These are phyloP conservation scores for Penicillium sp. DNA, from an alignment of 2,329 filamentous ascomycete genomes.

Conservation along the genomic window DNA sequence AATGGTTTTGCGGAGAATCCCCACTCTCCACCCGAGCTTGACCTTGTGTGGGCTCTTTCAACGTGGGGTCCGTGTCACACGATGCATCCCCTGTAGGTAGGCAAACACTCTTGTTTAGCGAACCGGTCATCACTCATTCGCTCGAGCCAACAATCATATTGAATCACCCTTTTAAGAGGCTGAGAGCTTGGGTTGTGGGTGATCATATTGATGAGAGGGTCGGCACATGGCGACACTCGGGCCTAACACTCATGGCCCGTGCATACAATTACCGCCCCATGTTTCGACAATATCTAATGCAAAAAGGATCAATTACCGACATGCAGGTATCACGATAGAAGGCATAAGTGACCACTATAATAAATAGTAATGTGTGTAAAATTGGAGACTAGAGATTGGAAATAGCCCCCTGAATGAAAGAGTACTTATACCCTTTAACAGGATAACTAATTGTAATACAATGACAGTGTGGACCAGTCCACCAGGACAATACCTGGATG, in stretches of 20 bases:
- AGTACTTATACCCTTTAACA: no score
- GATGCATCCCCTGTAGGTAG: neutral
- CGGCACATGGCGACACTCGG: neutral
- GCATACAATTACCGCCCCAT: neutral
- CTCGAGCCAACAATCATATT: fast-evolving
- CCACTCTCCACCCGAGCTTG: neutral
- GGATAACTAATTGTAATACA: no score
- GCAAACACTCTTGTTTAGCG: neutral
- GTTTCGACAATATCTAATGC: no score
- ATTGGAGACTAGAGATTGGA: no score
- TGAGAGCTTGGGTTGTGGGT: neutral
- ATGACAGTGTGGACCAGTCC: no score
- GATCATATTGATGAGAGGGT: neutral
- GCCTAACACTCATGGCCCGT: neutral
- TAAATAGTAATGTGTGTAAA: no score
- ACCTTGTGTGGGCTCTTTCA: neutral
- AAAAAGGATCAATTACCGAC: no score
- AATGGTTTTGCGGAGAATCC: neutral
- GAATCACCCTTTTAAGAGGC: neutral
- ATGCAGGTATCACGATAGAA: no score
- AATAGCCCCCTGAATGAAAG: no score
- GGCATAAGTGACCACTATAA: no score
- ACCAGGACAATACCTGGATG: no score
- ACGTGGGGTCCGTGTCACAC: neutral
- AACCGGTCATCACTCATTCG: neutral